Conservation (phyloP, 2,329 filamentous ascomycete genomes). For the Clonostachys sp. region DNA sequence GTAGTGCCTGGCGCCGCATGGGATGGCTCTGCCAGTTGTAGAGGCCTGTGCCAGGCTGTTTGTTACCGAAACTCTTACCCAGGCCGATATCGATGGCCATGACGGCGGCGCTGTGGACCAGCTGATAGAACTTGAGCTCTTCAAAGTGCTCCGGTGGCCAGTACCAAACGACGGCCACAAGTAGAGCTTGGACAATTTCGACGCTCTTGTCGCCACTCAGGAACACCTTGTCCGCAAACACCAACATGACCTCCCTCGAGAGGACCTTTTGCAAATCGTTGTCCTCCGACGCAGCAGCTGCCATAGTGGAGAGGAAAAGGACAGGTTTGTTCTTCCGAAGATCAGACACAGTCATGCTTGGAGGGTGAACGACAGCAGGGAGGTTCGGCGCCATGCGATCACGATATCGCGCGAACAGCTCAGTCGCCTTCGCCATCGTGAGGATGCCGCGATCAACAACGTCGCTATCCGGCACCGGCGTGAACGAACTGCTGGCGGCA, state of each 20-base stretch:
- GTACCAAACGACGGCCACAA: slow-evolving; percentile 79
- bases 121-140: slow-evolving; percentile 85
- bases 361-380: slow-evolving; percentile 57
- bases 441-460: slow-evolving; percentile 57
- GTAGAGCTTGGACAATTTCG: slow-evolving; percentile 76
- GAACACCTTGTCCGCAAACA: slow-evolving; percentile 71
- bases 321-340: slow-evolving; percentile 56
- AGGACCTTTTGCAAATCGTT: slow-evolving; percentile 55
- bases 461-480: slow-evolving; percentile 20
- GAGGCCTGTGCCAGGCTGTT: neutral
- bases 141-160: slow-evolving; percentile 78
- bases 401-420: slow-evolving; percentile 54
- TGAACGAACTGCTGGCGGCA: neutral
- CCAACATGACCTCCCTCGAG: slow-evolving; percentile 64
- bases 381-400: slow-evolving; percentile 56
- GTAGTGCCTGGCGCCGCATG: slow-evolving; percentile 28
- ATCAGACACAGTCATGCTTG: slow-evolving; percentile 46
- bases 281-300: slow-evolving; percentile 56
- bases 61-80: slow-evolving; percentile 32
- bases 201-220: slow-evolving; percentile 75
- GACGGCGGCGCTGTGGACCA: slow-evolving; percentile 74
- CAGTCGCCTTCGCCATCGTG: slow-evolving; percentile 46
- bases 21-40: slow-evolving; percentile 33
- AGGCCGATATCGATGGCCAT: slow-evolving; percentile 84
- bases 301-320: slow-evolving; percentile 68